A percentile compares a stretch with the other conserved stretches of the same genome.
phyloP scores from a whole-genome alignment of 306 rosid species.

The Corylus heterophylla region DNA sequence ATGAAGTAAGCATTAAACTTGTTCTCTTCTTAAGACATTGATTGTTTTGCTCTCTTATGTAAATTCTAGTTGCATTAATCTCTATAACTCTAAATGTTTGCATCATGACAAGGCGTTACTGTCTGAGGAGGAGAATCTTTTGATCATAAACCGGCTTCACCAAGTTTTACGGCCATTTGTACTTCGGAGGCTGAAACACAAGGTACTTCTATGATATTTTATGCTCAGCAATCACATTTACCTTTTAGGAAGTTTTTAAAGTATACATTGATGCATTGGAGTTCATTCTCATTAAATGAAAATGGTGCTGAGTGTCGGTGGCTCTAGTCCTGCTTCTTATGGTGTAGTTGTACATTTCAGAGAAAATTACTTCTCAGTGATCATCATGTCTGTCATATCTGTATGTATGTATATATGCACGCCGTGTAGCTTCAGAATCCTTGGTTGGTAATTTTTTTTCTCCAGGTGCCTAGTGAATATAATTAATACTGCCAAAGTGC shows the following conservation, averaged over 20 bases:
- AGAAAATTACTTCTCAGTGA: not conserved
- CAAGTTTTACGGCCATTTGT: slow-evolving; percentile 99
- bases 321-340: not conserved
- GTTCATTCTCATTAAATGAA: not conserved
- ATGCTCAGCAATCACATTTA: slow-evolving; percentile 17
- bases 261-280: not conserved
- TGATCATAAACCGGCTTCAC: slow-evolving; percentile 97
- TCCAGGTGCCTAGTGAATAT: no score
- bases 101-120: slow-evolving; percentile 70
- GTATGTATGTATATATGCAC: no score
- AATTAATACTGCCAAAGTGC: no score
- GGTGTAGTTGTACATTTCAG: not conserved
- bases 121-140: slow-evolving; percentile 98
- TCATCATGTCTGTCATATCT: no score
- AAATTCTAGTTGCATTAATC: slow-evolving; percentile 17
- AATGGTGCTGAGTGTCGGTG: not conserved
- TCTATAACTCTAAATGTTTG: slow-evolving; percentile 25
- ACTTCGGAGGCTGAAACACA: slow-evolving; percentile 97
- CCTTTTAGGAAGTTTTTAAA: not conserved
- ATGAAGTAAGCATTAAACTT: slow-evolving; percentile 60
- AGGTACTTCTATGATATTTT: slow-evolving; percentile 50
- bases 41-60: slow-evolving; percentile 2
- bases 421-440: no score
- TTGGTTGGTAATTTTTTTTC: no score
- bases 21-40: slow-evolving; percentile 20